Percentiles rank a stretch among this genome's conserved stretches.
Conservation (phyloP, 2,329 filamentous ascomycete genomes). For the Ceratocystis cacaofunesta region DNA sequence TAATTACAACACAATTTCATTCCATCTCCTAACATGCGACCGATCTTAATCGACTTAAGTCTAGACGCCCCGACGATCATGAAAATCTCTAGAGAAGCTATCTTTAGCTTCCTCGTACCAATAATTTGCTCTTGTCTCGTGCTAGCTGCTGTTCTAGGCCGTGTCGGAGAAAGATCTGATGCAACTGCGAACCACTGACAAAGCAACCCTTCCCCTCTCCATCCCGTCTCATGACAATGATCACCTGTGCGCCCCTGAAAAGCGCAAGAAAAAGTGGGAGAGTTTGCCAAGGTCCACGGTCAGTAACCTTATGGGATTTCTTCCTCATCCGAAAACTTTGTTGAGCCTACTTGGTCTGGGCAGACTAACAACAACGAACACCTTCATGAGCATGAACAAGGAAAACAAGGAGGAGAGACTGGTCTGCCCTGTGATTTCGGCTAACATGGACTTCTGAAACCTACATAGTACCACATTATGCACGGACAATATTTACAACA, state of each 20-base stretch:
- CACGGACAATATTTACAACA: neutral
- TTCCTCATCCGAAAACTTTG: conserved; percentile 5
- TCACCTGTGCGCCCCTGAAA: neutral
- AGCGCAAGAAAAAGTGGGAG: neutral
- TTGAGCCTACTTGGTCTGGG: conserved; percentile 1
- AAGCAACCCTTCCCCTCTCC: neutral
- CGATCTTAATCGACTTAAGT: neutral
- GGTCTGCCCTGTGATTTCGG: neutral
- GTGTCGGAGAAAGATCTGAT: neutral
- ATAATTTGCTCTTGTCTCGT: conserved; percentile 1
- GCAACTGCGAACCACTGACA: neutral
- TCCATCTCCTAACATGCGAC: neutral
- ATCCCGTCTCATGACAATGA: conserved; percentile 1
- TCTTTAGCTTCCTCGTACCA: neutral
- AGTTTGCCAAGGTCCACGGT: neutral
- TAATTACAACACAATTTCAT: neutral
- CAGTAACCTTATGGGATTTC: neutral
- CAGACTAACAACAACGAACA: neutral
- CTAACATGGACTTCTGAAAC: conserved; percentile 3
- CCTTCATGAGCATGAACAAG: neutral
- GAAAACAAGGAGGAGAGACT: neutral
- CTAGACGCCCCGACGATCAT: neutral
- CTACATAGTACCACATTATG: neutral
- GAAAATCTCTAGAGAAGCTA: neutral
- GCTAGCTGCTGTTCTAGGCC: neutral